Evolutionary conservation across 164 flowering plant species (phyloP).

Genomic region (Malania oleifera): DNA sequence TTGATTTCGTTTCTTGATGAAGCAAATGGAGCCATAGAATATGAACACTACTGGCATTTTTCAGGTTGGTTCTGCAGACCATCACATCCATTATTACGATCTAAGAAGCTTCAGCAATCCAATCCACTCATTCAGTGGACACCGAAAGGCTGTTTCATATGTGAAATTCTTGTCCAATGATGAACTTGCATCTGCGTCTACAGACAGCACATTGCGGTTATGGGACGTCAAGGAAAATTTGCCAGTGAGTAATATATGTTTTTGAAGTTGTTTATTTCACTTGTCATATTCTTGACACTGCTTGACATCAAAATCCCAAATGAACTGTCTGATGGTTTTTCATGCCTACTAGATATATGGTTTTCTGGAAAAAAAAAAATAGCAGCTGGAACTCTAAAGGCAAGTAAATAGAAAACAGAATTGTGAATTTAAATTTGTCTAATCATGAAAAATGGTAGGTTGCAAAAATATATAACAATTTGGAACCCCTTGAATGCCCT

Average conservation of each 20-base stretch:
- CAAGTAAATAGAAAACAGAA: too few species aligned
- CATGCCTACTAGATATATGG: too few species aligned
- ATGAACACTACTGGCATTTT: conserved; percentile 17
- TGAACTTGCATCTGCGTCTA: conserved; percentile 98
- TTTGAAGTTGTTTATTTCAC: background rate
- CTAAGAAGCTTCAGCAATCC: conserved; percentile 79
- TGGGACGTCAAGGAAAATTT: conserved; percentile 91
- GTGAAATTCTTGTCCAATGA: conserved; percentile 85
- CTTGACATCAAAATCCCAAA: too few species aligned
- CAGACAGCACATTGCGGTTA: conserved; percentile 89
- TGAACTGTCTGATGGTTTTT: too few species aligned
- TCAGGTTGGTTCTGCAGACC: conserved; percentile 98
- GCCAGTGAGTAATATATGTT: conserved; percentile 41
- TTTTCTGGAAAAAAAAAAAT: too few species aligned
- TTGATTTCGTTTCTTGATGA: background rate
- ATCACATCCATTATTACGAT: conserved; percentile 92
- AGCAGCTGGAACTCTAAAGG: too few species aligned
- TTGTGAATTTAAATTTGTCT: too few species aligned
- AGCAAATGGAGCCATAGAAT: background rate
- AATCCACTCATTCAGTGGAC: conserved; percentile 82
- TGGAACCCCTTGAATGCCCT: too few species aligned
- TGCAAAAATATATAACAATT: too few species aligned
- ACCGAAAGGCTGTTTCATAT: conserved; percentile 90
- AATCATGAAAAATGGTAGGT: too few species aligned
- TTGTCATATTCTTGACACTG: too few species aligned